Conservation (phyloP, 2,329 filamentous ascomycete genomes). For the Sphaerostilbella broomeana region DNA sequence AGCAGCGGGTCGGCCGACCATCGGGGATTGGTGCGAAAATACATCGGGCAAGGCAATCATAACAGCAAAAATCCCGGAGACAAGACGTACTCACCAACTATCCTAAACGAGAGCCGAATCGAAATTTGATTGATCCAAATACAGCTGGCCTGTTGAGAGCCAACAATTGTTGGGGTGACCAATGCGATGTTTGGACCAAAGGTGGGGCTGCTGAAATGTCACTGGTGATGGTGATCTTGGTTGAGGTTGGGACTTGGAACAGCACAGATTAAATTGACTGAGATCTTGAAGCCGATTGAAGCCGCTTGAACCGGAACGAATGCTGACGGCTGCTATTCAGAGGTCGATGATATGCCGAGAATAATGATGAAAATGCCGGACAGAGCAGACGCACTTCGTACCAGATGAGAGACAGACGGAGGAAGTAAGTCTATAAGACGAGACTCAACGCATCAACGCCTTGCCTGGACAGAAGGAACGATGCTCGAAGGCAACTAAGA, state of each 20-base stretch:
- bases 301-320: too few relatives aligned
- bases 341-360: not conserved
- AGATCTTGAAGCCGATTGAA: too few relatives aligned
- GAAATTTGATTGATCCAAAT: constrained; percentile 1
- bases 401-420: constrained; percentile 1
- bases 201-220: not conserved
- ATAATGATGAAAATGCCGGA: too few relatives aligned
- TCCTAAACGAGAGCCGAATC: not conserved
- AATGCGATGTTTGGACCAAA: not conserved
- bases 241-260: too few relatives aligned
- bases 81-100: constrained; percentile 9
- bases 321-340: too few relatives aligned
- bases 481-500: not conserved
- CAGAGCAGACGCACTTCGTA: constrained; percentile 7
- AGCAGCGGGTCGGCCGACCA: constrained; percentile 13
- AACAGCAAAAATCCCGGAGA: too few relatives aligned
- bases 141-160: too few relatives aligned
- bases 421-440: not conserved
- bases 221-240: not conserved
- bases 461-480: constrained; percentile 3
- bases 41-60: not conserved
- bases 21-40: constrained; percentile 13
- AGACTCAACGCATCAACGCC: constrained; percentile 4
- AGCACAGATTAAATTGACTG: too few relatives aligned
- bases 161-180: not conserved